phyloP scores from a whole-genome alignment of 495 filamentous ascomycete species.

The Lindgomyces ingoldianus region DNA sequence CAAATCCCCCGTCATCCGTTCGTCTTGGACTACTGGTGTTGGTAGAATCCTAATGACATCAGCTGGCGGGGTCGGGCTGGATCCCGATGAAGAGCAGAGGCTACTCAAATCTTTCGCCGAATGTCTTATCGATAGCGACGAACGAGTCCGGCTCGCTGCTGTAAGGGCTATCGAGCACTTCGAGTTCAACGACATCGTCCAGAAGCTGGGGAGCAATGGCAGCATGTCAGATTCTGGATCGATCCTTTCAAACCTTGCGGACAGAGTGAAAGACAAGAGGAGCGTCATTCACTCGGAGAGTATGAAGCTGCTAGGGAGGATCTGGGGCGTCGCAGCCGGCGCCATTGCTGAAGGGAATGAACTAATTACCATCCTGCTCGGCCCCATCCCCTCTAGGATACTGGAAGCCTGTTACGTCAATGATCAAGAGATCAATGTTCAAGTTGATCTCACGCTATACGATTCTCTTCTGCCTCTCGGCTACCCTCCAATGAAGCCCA shows the following conservation, averaged over 20 bases:
- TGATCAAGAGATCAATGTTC: conserved; percentile 77
- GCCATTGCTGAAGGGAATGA: conserved; percentile 86
- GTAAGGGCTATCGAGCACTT: conserved; percentile 78
- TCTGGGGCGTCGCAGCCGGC: conserved; percentile 88
- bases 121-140: conserved; percentile 84
- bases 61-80: conserved; percentile 81
- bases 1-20: conserved; percentile 75
- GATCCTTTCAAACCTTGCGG: conserved; percentile 75
- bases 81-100: conserved; percentile 68
- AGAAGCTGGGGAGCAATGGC: conserved; percentile 74
- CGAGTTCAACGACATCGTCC: conserved; percentile 72
- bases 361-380: conserved; percentile 66
- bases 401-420: conserved; percentile 89
- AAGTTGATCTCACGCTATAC: conserved; percentile 82
- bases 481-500: conserved; percentile 78
- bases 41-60: conserved; percentile 81
- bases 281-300: conserved; percentile 78
- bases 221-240: conserved; percentile 68
- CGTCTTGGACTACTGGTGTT: conserved; percentile 81
- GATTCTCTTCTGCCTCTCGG: conserved; percentile 80
- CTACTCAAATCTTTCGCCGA: conserved; percentile 73
- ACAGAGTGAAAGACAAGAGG: conserved; percentile 85
- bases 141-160: conserved; percentile 84
- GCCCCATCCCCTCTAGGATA: conserved; percentile 79
- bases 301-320: conserved; percentile 76